A percentile compares a stretch with the other conserved stretches of the same genome.
phyloP scores from a whole-genome alignment of 805 yeast genomes.

The Metschnikowia amazonensis region DNA sequence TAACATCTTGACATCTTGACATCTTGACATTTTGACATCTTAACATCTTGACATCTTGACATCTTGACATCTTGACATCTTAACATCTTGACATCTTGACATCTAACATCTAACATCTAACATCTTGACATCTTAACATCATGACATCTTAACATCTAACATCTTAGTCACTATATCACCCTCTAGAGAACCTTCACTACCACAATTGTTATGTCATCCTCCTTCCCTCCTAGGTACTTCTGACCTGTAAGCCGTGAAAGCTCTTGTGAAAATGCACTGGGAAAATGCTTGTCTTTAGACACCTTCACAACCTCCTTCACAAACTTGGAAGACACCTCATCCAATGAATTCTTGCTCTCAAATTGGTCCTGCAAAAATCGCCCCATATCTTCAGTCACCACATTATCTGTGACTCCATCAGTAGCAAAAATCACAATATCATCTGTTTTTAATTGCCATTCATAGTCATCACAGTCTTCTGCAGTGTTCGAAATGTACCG shows the following conservation, averaged over 20 bases:
- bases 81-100: too few species aligned
- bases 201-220: constrained; percentile 88
- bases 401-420: constrained; percentile 90
- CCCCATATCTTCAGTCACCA: constrained; percentile 68
- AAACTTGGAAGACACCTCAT: constrained; percentile 48
- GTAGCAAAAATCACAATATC: constrained; percentile 86
- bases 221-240: constrained; percentile 84
- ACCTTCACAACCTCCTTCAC: constrained; percentile 64
- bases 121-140: too few species aligned
- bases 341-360: constrained; percentile 30
- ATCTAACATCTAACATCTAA: too few species aligned
- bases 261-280: constrained; percentile 84
- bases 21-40: too few species aligned
- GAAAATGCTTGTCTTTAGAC: constrained; percentile 68
- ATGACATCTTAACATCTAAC: too few species aligned
- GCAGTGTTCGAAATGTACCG: constrained; percentile 73
- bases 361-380: constrained; percentile 57
- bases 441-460: constrained; percentile 59
- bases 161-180: too few species aligned
- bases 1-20: too few species aligned
- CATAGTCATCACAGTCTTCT: constrained; percentile 59
- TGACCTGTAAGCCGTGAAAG: constrained; percentile 62
- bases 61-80: too few species aligned
- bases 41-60: too few species aligned
- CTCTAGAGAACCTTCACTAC: constrained; percentile 57